These are phyloP conservation scores for Emergomyces orientalis DNA, from an alignment of 2,329 filamentous ascomycete species.

Conservation along the genomic window DNA sequence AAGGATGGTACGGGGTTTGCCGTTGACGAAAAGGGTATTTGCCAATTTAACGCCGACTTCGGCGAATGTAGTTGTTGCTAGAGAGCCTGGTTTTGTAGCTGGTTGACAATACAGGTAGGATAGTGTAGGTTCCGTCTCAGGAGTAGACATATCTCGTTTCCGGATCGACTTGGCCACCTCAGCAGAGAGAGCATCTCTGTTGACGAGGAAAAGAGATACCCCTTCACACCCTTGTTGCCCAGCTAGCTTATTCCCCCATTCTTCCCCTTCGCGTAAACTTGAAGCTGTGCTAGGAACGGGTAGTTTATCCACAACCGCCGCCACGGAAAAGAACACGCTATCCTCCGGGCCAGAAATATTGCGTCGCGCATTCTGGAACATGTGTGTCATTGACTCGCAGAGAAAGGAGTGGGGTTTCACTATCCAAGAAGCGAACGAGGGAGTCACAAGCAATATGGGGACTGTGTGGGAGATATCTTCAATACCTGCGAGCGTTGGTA, in stretches of 20 bases:
- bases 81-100: constrained; percentile 3
- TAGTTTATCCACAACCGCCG: constrained; percentile 31
- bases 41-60: constrained; percentile 34
- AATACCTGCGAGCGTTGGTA: constrained; percentile 16
- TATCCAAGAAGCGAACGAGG: constrained; percentile 31
- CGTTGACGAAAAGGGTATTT: constrained; percentile 36
- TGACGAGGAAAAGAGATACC: constrained; percentile 26
- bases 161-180: constrained; percentile 23
- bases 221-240: constrained; percentile 24
- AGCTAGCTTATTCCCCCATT: neutral
- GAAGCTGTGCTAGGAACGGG: constrained; percentile 16
- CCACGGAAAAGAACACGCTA: constrained; percentile 22
- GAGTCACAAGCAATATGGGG: constrained; percentile 31
- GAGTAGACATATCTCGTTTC: constrained; percentile 22
- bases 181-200: constrained; percentile 21
- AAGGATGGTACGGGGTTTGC: constrained; percentile 32
- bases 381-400: constrained; percentile 22
- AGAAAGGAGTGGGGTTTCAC: constrained; percentile 26
- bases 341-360: constrained; percentile 6
- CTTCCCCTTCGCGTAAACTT: neutral
- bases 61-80: constrained; percentile 14
- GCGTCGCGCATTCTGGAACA: constrained; percentile 18
- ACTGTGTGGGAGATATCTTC: constrained; percentile 17
- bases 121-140: constrained; percentile 26
- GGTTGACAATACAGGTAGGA: constrained; percentile 23